phyloP scores from a whole-genome alignment of 805 yeast species.

The Maudiozyma turicensis region DNA sequence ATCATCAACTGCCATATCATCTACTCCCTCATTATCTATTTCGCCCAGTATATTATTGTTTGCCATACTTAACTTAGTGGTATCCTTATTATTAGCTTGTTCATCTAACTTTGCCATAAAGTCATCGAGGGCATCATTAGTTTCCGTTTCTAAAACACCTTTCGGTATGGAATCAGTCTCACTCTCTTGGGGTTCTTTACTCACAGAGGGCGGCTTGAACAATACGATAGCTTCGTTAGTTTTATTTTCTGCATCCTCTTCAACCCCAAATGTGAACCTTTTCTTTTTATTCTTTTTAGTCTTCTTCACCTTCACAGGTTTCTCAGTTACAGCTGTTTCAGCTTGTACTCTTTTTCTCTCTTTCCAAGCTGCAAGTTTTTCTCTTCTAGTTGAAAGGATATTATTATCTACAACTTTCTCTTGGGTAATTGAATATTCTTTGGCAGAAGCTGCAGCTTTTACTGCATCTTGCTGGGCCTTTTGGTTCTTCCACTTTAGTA shows the following conservation, averaged over 20 bases:
- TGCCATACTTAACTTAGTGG: neutral
- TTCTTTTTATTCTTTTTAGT: constrained; percentile 1
- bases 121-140: constrained; percentile 37
- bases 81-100: neutral
- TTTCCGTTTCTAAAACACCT: constrained; percentile 9
- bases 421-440: neutral
- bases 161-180: neutral
- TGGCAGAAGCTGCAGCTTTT: constrained; percentile 5
- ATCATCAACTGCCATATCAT: neutral
- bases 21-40: neutral
- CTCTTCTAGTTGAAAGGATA: constrained; percentile 25
- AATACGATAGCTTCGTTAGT: neutral
- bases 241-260: constrained; percentile 12
- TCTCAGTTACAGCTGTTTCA: constrained; percentile 8
- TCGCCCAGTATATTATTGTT: neutral
- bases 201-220: neutral
- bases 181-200: neutral
- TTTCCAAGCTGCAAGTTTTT: constrained; percentile 46
- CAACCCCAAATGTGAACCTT: constrained; percentile 10
- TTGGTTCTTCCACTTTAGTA: constrained; percentile 53
- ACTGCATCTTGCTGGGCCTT: constrained; percentile 31
- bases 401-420: neutral
- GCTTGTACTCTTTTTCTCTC: constrained; percentile 27
- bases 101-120: constrained; percentile 29
- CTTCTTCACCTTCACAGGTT: neutral